Evolutionary conservation across 306 rosid species (phyloP).

Genomic region (Canavalia ensiformis): DNA sequence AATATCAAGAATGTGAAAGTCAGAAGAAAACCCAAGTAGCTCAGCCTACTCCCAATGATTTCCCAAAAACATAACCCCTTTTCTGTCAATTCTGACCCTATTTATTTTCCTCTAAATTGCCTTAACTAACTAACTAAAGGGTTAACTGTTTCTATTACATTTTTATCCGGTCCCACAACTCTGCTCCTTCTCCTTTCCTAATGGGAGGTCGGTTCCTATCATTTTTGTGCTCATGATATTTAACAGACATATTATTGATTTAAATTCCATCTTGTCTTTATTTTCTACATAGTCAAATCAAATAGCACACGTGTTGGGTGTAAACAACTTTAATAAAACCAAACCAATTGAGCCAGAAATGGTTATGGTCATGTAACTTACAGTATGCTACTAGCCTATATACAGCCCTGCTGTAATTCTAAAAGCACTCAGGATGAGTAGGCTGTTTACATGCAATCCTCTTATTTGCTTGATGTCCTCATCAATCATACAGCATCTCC

Average conservation of each 20-base stretch:
- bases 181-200: too few species aligned
- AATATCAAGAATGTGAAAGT: too few species aligned
- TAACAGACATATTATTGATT: constrained; percentile 14
- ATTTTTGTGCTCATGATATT: constrained; percentile 13
- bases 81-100: too few species aligned
- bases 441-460: not conserved
- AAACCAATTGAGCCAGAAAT: constrained; percentile 16
- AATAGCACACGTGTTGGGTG: not conserved
- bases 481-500: constrained; percentile 21
- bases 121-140: too few species aligned
- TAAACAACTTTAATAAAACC: constrained; percentile 17
- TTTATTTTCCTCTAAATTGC: too few species aligned
- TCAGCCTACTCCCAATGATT: too few species aligned
- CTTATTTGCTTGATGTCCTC: not conserved
- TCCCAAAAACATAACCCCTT: too few species aligned
- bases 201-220: too few species aligned
- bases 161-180: too few species aligned
- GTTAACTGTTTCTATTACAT: too few species aligned
- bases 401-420: constrained; percentile 13
- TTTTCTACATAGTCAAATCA: constrained; percentile 10
- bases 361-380: constrained; percentile 11
- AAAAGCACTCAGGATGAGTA: not conserved
- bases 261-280: constrained; percentile 19
- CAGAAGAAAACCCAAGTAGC: too few species aligned
- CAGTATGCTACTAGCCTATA: not conserved